Base-by-base conservation (phyloP, 768 basidiomycete genomes). In the Astraeus odoratus region DNA sequence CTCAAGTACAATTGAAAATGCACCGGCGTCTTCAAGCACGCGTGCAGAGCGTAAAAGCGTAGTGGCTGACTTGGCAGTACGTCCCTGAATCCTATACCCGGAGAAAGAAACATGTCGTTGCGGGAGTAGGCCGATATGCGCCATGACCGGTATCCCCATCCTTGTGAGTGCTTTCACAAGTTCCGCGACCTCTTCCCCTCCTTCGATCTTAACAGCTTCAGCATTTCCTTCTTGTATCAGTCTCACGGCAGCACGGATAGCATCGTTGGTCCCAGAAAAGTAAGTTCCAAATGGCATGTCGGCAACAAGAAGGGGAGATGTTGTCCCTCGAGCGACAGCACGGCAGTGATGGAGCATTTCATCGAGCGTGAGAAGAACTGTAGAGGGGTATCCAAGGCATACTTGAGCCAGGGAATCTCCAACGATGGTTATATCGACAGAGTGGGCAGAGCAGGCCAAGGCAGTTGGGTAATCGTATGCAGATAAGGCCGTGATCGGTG, bases 321-420 rank as follows among this genome's bases (percentile, higher is more conserved):
- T 79, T 18, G 81, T 80, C 10, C 89, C 95, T 29, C 91, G 80
- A 9, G 86, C 74, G 44, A 93, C 94, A 30, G 93, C 89, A 33
- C 79, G 78, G 39, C 82, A 75, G 64, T 98, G 95, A 62, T 97
- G 92, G 46, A 97, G 79, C 85, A 98, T 90, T 60, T 94, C 90
- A 54, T 83, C 76, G 56, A 97, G 72, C 10, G 90, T 88, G 57
- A 99, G 80, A 43, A 77, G 75, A 27, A 85, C 96, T 3, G 95
- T 98, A 16, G 83, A 83, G 16, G 74, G 59, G 66, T 93, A 86
- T 1, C 95, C 95, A 51, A 96, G 77, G 54, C 91, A 91, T 35
- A 97, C 95, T 68, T 98, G 96, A 5, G 95, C 92, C 42, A 98
- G 77, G 13, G 92, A 96, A 68, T 99, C 95, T 52, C 95, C 95